Evolutionary conservation across 1,284 basidiomycete species (phyloP).

Genomic region (Cryptococcus sp.): DNA sequence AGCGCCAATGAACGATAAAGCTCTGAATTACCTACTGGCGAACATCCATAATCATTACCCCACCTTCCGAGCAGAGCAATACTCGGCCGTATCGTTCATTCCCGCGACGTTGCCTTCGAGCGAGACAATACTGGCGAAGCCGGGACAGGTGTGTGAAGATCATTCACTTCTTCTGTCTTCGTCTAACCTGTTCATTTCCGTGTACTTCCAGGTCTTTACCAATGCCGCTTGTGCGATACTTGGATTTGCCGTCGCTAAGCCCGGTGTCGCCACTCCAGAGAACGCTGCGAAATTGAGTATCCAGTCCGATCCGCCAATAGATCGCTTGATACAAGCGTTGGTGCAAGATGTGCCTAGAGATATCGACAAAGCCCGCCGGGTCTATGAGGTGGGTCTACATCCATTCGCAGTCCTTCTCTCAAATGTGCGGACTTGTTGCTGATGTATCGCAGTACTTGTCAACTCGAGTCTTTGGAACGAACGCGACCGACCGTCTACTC

Average conservation of each 20-base stretch:
- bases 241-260: conserved; percentile 66
- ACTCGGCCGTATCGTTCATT: conserved; percentile 72
- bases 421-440: not conserved
- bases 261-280: conserved; percentile 61
- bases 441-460: conserved; percentile 61
- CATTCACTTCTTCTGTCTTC: too few species aligned
- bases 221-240: conserved; percentile 70
- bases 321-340: conserved; percentile 67
- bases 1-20: conserved; percentile 52
- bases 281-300: conserved; percentile 76
- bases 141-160: conserved; percentile 62
- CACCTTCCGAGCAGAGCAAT: conserved; percentile 61
- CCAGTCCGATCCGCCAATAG: conserved; percentile 69
- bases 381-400: conserved; percentile 62
- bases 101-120: conserved; percentile 66
- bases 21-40: conserved; percentile 76
- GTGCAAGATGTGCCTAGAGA: conserved; percentile 66
- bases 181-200: not conserved
- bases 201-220: conserved; percentile 66
- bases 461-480: conserved; percentile 61
- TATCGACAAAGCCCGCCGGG: conserved; percentile 61
- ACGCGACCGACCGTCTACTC: conserved; percentile 45
- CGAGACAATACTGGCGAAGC: conserved; percentile 63
- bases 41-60: conserved; percentile 67
- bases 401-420: not conserved